Conservation (phyloP, 345 rosid genomes). For the Lepidium africanum region DNA sequence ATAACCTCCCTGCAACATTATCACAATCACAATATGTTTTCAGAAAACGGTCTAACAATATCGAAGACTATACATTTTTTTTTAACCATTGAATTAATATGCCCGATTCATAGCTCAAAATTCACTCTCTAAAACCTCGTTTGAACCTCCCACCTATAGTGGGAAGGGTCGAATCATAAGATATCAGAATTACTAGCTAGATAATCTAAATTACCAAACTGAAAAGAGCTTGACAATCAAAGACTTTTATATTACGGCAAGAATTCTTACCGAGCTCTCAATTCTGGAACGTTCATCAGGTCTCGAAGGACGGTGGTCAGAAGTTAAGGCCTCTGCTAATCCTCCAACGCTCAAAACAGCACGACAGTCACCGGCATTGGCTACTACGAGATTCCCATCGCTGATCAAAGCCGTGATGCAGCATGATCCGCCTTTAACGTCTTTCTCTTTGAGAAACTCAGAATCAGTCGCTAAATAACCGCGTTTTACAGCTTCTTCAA, state of each 20-base stretch:
- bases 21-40: neutral
- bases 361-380: constrained; percentile 87
- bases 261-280: constrained; percentile 40
- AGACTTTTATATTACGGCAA: neutral
- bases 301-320: constrained; percentile 79
- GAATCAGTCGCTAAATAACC: constrained; percentile 70
- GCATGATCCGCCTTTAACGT: constrained; percentile 68
- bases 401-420: constrained; percentile 72
- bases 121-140: too few relatives aligned
- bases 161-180: too few relatives aligned
- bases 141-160: too few relatives aligned
- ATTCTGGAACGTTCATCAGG: constrained; percentile 66
- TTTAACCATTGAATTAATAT: too few relatives aligned
- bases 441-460: constrained; percentile 51
- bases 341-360: constrained; percentile 81
- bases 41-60: neutral
- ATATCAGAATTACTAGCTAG: too few relatives aligned
- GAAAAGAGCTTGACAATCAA: too few relatives aligned
- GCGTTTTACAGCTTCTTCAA: constrained; percentile 48
- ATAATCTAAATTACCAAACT: too few relatives aligned
- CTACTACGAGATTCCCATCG: constrained; percentile 52
- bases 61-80: too few relatives aligned
- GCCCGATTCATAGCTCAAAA: too few relatives aligned
- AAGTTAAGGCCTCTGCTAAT: constrained; percentile 61
- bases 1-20: constrained; percentile 59